These are phyloP conservation scores for Malassezia yamatoensis DNA, from an alignment of 1,284 basidiomycete species.

Conservation along the genomic window DNA sequence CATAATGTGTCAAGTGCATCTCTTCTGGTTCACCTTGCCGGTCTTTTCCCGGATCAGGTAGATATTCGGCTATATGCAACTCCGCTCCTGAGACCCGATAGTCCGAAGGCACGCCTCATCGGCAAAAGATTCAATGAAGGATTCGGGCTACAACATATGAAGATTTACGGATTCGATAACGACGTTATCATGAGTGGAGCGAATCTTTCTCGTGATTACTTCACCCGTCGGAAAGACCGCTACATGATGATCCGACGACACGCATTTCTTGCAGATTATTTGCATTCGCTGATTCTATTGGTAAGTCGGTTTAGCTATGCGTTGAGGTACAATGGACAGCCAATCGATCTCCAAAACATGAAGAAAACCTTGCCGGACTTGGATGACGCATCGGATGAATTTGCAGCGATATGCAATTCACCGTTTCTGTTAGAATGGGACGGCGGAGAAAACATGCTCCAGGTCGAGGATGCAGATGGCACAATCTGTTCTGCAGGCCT, in stretches of 20 bases:
- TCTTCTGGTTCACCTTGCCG: constrained; percentile 27
- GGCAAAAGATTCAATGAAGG: constrained; percentile 93
- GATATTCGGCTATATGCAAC: constrained; percentile 65
- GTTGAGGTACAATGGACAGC: constrained; percentile 15
- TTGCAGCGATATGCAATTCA: constrained; percentile 10
- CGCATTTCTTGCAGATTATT: constrained; percentile 64
- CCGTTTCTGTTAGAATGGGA: constrained; percentile 31
- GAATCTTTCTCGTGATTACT: constrained; percentile 90
- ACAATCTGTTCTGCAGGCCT: constrained; percentile 7
- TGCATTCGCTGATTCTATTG: constrained; percentile 64
- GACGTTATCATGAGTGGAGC: constrained; percentile 86
- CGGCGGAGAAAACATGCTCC: constrained; percentile 21
- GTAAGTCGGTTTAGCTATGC: constrained; percentile 66
- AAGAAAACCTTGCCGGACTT: not conserved
- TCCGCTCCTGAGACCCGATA: constrained; percentile 57
- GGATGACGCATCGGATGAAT: constrained; percentile 10
- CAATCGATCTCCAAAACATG: not conserved
- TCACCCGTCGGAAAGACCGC: constrained; percentile 85
- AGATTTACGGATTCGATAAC: constrained; percentile 87
- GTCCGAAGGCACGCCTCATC: constrained; percentile 58
- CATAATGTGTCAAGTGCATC: constrained; percentile 52
- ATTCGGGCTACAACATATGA: constrained; percentile 96
- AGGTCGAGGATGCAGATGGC: constrained; percentile 16
- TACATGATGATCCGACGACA: constrained; percentile 69
- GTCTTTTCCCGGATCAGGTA: constrained; percentile 61